Base-by-base conservation (phyloP, 202 grass and related monocot species). In the Tripidium arundinaceum region DNA sequence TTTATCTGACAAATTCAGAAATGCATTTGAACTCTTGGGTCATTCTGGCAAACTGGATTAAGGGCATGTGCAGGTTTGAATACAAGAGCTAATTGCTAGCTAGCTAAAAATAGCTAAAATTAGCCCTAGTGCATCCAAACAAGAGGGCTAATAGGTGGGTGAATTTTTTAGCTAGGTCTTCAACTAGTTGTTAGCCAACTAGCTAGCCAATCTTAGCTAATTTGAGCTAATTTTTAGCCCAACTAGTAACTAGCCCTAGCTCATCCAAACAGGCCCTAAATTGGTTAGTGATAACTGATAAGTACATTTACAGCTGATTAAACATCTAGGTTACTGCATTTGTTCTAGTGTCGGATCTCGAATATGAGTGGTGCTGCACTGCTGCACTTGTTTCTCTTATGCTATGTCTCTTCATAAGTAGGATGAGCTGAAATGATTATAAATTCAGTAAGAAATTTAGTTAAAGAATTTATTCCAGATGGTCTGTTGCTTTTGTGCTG, bases 31-130 rank as follows among this genome's bases (percentile, higher is more conserved):
- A 68, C 34, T 68, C n/a, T 26, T 33, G 26, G 24, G 34, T 62
- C 14, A 52, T 74, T 82, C 13, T 69, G 26, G 54, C 47, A 57
- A 67, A 74, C 68, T 25, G 68, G 46, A 25, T 41, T 58, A n/a
- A n/a, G n/a, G n/a, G n/a, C n/a, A n/a, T n/a, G n/a, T n/a, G n/a
- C n/a, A n/a, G n/a, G n/a, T n/a, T n/a, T n/a, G n/a, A n/a, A n/a
- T n/a, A n/a, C n/a, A n/a, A n/a, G n/a, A n/a, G n/a, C n/a, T n/a
- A n/a, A n/a, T n/a, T n/a, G n/a, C n/a, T n/a, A n/a, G n/a, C n/a
- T n/a, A n/a, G n/a, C n/a, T n/a, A n/a, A n/a, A n/a, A n/a, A n/a
- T n/a, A n/a, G n/a, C n/a, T n/a, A n/a, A n/a, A n/a, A n/a, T n/a
- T n/a, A n/a, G n/a, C n/a, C n/a, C n/a, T n/a, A n/a, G n/a, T n/a